Conservation (phyloP, 2,329 filamentous ascomycete species). For the Ciborinia camelliae region DNA sequence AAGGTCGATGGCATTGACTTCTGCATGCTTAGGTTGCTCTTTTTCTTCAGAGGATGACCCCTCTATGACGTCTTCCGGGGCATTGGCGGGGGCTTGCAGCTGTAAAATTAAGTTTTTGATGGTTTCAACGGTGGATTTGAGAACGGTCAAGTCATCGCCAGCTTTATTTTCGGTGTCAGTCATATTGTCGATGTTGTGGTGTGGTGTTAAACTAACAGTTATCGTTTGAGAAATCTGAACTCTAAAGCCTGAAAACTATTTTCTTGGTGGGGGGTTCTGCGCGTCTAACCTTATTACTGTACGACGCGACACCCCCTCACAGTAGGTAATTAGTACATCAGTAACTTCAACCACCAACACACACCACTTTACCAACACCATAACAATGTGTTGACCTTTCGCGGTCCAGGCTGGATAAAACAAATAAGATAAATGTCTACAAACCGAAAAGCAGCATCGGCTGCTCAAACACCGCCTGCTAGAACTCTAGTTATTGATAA, state of each 20-base stretch:
- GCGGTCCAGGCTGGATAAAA: not conserved
- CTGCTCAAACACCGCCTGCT: slow-evolving; percentile 51
- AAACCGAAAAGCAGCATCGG: slow-evolving; percentile 49
- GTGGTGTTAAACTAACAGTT: not conserved
- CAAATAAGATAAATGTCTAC: slow-evolving; percentile 14
- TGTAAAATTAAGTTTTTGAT: slow-evolving; percentile 29
- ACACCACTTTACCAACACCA: not conserved
- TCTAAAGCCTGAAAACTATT: slow-evolving; percentile 12
- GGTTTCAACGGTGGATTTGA: slow-evolving; percentile 31
- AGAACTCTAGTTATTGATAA: slow-evolving; percentile 89
- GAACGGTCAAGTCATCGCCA: slow-evolving; percentile 25
- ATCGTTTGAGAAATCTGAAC: not conserved
- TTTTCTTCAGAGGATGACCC: slow-evolving; percentile 16
- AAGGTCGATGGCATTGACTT: slow-evolving; percentile 59
- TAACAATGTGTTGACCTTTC: slow-evolving; percentile 2
- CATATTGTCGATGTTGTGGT: slow-evolving; percentile 20
- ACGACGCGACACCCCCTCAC: too few relatives aligned
- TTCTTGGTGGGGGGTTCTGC: slow-evolving; percentile 10
- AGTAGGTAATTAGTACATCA: too few relatives aligned
- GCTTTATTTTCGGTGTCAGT: slow-evolving; percentile 19
- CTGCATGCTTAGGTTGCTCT: slow-evolving; percentile 16
- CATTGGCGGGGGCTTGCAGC: slow-evolving; percentile 25
- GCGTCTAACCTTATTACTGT: too few relatives aligned
- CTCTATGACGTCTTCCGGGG: slow-evolving; percentile 1
- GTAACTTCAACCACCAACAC: slow-evolving; percentile 3